phyloP scores from a whole-genome alignment of 2,329 filamentous ascomycete genomes.

The Cladosporium sp. region DNA sequence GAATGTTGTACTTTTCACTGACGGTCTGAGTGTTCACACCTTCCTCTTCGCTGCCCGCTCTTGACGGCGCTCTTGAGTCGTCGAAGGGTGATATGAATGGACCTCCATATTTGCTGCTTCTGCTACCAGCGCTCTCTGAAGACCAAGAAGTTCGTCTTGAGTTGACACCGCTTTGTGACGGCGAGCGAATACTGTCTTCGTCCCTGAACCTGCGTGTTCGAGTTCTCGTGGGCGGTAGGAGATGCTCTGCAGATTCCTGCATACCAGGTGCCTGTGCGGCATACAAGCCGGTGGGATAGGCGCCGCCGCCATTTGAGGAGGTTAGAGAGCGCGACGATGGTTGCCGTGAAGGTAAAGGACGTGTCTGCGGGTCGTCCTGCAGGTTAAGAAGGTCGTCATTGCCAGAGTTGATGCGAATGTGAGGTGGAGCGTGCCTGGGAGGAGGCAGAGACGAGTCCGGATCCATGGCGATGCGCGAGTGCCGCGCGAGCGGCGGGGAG shows the following conservation, averaged over 20 bases:
- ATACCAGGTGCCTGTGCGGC: slow-evolving; percentile 18
- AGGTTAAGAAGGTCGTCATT: slow-evolving; percentile 48
- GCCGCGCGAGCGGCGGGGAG: slow-evolving; percentile 9
- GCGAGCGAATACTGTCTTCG: slow-evolving; percentile 47
- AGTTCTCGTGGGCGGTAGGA: slow-evolving; percentile 47
- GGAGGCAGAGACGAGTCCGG: slow-evolving; percentile 20
- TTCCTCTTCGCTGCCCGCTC: slow-evolving; percentile 60
- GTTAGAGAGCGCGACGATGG: slow-evolving; percentile 43
- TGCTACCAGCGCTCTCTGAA: slow-evolving; percentile 51
- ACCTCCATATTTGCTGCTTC: slow-evolving; percentile 46
- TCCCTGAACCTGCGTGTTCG: slow-evolving; percentile 49
- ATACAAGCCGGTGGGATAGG: slow-evolving; percentile 23
- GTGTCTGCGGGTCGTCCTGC: slow-evolving; percentile 20
- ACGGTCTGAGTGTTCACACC: slow-evolving; percentile 67
- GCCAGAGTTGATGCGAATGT: slow-evolving; percentile 61
- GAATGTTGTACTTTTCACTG: slow-evolving; percentile 68
- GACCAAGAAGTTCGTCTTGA: slow-evolving; percentile 63
- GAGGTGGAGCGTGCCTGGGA: slow-evolving; percentile 41
- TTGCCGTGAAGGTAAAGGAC: slow-evolving; percentile 37
- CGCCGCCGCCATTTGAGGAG: slow-evolving; percentile 32
- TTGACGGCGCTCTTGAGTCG: slow-evolving; percentile 55
- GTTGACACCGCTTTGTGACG: slow-evolving; percentile 47
- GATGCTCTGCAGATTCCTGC: slow-evolving; percentile 45
- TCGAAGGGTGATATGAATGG: slow-evolving; percentile 54
- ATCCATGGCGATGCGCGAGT: slow-evolving; percentile 17